These are phyloP conservation scores for Mucor piriformis DNA, from an alignment of 371 early-diverging fungal species.

Conservation along the genomic window DNA sequence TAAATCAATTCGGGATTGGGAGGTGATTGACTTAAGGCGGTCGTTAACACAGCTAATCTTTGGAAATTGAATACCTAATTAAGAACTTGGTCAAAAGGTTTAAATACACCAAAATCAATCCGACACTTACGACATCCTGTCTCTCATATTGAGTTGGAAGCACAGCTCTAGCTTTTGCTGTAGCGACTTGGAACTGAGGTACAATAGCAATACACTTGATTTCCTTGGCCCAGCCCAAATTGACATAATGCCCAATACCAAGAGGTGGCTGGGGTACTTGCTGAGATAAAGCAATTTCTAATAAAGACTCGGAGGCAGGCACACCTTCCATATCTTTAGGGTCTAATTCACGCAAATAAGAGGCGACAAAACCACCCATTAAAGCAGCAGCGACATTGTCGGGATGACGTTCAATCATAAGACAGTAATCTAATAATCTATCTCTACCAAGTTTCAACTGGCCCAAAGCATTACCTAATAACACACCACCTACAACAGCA, in stretches of 20 bases:
- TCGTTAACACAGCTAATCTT: constrained; percentile 85
- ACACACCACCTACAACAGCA: constrained; percentile 94
- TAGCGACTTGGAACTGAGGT: constrained; percentile 91
- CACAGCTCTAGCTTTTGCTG: constrained; percentile 88
- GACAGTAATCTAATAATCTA: constrained; percentile 82
- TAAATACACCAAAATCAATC: background rate
- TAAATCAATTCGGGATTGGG: constrained; percentile 76
- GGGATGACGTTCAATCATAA: constrained; percentile 94
- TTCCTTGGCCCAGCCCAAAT: constrained; percentile 65
- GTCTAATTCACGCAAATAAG: constrained; percentile 68
- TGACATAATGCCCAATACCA: constrained; percentile 72
- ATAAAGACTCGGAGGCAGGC: constrained; percentile 61
- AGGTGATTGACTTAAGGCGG: constrained; percentile 73
- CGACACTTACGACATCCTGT: constrained; percentile 74
- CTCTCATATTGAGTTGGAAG: constrained; percentile 79
- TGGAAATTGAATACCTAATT: constrained; percentile 90
- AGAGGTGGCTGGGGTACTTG: constrained; percentile 59
- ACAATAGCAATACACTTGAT: constrained; percentile 87
- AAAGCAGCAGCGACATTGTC: constrained; percentile 95
- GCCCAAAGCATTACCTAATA: constrained; percentile 80
- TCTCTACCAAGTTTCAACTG: constrained; percentile 68
- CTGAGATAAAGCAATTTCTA: constrained; percentile 40
- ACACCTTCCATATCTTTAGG: constrained; percentile 58
- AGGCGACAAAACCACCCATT: constrained; percentile 92
- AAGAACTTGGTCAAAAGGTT: background rate